Evolutionary conservation across 768 basidiomycete species (phyloP), one percentile per base, ranked within the genome.

Genomic region (Rhodosporidiobolus odoratus): DNA sequence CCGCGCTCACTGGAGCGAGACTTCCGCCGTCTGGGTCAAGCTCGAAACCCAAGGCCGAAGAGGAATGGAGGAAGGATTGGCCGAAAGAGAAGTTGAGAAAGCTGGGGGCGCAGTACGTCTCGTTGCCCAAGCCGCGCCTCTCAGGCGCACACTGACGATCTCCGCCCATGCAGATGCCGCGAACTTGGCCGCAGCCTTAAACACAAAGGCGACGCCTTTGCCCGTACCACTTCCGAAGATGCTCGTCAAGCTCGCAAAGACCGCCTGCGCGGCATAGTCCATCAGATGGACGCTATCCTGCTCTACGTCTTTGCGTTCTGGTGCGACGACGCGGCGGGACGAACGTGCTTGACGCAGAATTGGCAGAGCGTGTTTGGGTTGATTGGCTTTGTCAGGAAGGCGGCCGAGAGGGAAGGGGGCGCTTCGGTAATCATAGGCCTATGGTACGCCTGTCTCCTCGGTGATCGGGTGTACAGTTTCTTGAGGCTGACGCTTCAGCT

Each of bases 261-360:
- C 84, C 76, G 86, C 87, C 75, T 88, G 86, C 78, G 91, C 76
- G 88, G 89, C 37, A 85, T 89, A 34, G 83, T 91, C 27, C 90
- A 91, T 78, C 86, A 89, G 57, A 80, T 90, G 48, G 90, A 92
- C 79, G 88, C 90, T 52, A 84, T 92, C 66, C 82, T 92, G 52
- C 89, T 88, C 80, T 92, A 92, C 80, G 86, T 88, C 7, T 93
- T 90, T 77, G 84, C 89, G 8, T 83, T 90, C 74, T 93, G 90
- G 91, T 86, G 85, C 79, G 87, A 84, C 58, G 78, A 79, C 35
- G 65, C 66, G 25, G 76, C 74, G 7, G 62, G 83, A 67, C 83
- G 83, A 66, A 75, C 79, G 12, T 73, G 71, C 58, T 56, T 68
- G 27, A 21, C 25, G 4, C 40, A 35, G 57, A 73, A 77, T 32